Evolutionary conservation across 2,329 filamentous ascomycete species (phyloP), one percentile per base, ranked within the genome.

Genomic region (Rhytidhysteron rufulum): DNA sequence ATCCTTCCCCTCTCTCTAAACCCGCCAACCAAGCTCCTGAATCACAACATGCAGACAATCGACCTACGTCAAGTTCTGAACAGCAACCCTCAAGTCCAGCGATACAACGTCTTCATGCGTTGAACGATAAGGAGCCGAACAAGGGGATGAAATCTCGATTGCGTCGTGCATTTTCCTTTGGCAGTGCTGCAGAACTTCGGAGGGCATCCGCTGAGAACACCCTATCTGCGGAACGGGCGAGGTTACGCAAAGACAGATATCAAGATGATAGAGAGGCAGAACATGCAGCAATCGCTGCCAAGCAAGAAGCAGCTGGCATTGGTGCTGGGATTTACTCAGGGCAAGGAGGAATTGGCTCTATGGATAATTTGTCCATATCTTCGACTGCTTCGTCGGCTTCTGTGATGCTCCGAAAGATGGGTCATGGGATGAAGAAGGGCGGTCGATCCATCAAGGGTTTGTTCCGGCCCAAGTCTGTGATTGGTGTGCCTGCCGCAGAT

Each of bases 341-440:
- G 11, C 82, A 86, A 58, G 86, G 85, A 42, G 85, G 85, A 49
- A 96, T 97, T 61, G 86, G 88, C 11, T 98, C 93, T 4, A 97
- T 88, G 0, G 93, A 98, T 66, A 97, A 97, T 53, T 69, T 98
- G 32, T 94, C 88, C 11, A 88, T 94, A 48, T 91, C 87, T 1
- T 94, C 88, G 4, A 94, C 88, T 8, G 88, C 88, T 16, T 94
- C 88, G 5, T 94, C 88, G 16, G 88, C 88, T 24, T 94, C 88
- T 21, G 82, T 94, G 54, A 94, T 94, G 88, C 86, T 98, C 51
- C 83, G 93, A 39, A 98, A 98, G 72, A 98, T 98, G 93, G 93
- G 93, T 41, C 88, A 89, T 50, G 90, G 91, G n/a, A 86, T 97
- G 82, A 97, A 95, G 77, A 94, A 93, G 68, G 85, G 88, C 37